phyloP scores from a whole-genome alignment of 2,329 filamentous ascomycete genomes.

The Colletotrichum chlorophyti region DNA sequence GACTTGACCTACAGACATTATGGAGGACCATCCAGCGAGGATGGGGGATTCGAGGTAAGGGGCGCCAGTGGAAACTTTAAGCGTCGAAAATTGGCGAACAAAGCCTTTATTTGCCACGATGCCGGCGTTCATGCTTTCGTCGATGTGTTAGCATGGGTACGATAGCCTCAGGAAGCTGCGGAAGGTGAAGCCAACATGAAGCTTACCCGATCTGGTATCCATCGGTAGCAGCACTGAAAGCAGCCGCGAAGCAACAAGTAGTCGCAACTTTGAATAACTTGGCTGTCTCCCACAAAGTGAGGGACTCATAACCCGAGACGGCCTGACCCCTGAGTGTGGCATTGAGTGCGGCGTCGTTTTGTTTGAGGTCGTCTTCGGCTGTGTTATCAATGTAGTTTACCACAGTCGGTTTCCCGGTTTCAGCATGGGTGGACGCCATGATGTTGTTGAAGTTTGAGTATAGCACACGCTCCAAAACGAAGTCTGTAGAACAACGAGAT shows the following conservation, averaged over 20 bases:
- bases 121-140: constrained; percentile 44
- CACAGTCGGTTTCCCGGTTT: too few species aligned
- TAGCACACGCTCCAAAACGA: too few species aligned
- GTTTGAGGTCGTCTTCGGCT: too few species aligned
- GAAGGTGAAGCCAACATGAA: not conserved
- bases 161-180: too few species aligned
- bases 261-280: constrained; percentile 36
- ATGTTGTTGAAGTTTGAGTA: too few species aligned
- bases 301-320: constrained; percentile 35
- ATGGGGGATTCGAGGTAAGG: constrained; percentile 42
- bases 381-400: too few species aligned
- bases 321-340: constrained; percentile 35
- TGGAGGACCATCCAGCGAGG: constrained; percentile 45
- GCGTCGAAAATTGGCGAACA: constrained; percentile 40
- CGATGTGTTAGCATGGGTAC: not conserved
- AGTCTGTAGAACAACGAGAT: too few species aligned
- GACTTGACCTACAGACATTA: constrained; percentile 47
- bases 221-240: constrained; percentile 36
- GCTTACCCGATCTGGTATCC: constrained; percentile 38
- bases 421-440: too few species aligned
- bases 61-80: constrained; percentile 34
- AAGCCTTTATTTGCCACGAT: constrained; percentile 47
- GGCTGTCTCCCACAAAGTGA: constrained; percentile 36
- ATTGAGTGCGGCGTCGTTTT: too few species aligned
- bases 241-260: constrained; percentile 34